phyloP scores from a whole-genome alignment of 73 alveolate species.

The Stentor roeselii region DNA sequence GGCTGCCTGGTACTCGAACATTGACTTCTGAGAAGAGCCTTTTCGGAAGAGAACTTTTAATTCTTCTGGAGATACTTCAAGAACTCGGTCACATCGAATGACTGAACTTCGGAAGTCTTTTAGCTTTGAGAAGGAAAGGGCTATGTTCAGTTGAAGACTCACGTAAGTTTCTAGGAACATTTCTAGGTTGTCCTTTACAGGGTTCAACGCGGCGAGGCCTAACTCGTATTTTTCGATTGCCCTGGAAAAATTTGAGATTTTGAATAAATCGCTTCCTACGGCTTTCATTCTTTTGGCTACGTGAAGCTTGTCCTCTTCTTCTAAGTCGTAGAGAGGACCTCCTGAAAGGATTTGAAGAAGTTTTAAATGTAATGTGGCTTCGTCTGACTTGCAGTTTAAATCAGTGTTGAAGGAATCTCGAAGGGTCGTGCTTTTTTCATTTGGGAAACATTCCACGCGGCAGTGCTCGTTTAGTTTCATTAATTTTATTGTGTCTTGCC shows the following conservation, averaged over 20 bases:
- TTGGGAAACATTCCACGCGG: background rate
- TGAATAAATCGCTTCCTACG: background rate
- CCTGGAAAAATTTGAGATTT: background rate
- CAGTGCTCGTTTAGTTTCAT: conserved; percentile 5
- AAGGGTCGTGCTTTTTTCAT: background rate
- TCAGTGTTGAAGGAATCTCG: background rate
- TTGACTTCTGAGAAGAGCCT: background rate
- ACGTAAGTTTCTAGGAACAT: background rate
- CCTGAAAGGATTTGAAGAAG: background rate
- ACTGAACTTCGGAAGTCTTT: background rate
- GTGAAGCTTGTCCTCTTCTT: background rate
- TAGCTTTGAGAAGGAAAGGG: background rate
- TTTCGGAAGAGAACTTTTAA: background rate
- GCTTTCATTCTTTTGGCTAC: background rate
- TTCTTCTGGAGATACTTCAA: background rate
- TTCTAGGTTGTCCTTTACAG: background rate
- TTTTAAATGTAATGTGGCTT: background rate
- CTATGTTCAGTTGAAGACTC: background rate
- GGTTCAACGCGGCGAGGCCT: background rate
- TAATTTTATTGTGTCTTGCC: background rate
- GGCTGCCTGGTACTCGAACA: background rate
- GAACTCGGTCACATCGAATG: background rate
- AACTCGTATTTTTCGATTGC: background rate
- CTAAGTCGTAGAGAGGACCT: background rate
- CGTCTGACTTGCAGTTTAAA: background rate